Evolutionary conservation across 345 rosid species (phyloP), one percentile per base, ranked within the genome.

Genomic region (Streptanthus diversifolius): DNA sequence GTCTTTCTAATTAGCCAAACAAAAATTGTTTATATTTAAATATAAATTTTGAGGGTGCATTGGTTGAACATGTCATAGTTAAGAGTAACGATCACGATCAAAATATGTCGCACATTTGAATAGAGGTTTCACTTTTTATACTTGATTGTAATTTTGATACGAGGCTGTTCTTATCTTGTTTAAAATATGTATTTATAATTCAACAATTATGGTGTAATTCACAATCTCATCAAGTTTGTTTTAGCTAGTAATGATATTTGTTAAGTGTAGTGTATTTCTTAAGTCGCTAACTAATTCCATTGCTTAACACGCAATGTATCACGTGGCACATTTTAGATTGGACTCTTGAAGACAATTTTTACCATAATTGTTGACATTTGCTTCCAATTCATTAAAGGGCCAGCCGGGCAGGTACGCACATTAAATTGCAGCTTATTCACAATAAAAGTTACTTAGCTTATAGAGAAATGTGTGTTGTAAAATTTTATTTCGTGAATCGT

Each of bases 361-460:
- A 73, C 71, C 15, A 73, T 45, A 54, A 21, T 22, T 72, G 70
- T 73, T 73, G 58, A 54, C 71, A 64, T 53, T 73, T 21, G 45
- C 56, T 53, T 61, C 37, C 55, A 24, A 41, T 44, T 63, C 19
- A 19, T 14, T 64, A 32, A 63, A 58, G 60, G 48, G 27, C 27
- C 27, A 47, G 25, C 52, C 52, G 27, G 54, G 77, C 57, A 64
- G 77, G 57, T 73, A 44, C n/a, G 24, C 11, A 33, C 64, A 43
- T 53, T 62, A 13, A 63, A 43, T 53, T 15, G 55, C 45, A 41
- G 19, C 27, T 61, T 39, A 9, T 52, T 6, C 2, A 27, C 30
- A 40, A 13, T 22, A 55, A 7, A 39, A 25, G 1, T 25, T 11
- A 36, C 57, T 21, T 47, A 18, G 19, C 8, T 0, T 27, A 6